Evolutionary conservation across 345 rosid species (phyloP), one percentile per base, ranked within the genome.

Genomic region (Salix suchowensis): DNA sequence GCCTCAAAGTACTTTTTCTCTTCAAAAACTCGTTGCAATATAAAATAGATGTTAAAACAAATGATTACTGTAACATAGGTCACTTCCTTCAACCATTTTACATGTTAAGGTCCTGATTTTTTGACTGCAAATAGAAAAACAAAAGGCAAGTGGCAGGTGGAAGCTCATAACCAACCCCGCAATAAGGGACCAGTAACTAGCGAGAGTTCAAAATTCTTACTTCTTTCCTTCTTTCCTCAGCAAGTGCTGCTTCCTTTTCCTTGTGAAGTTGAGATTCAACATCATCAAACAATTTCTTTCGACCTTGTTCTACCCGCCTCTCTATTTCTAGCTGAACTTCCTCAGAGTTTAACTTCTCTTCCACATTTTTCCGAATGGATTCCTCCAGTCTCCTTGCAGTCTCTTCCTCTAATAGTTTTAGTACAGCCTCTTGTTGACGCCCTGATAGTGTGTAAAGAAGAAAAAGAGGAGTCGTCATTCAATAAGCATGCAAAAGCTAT

Each of bases 301-400:
- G 86, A n/a, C 88, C 94, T 86, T 90, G 92, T 68, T 85, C 86
- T 39, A 83, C 80, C 60, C 93, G 83, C 73, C 88, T 85, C 76
- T 82, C 87, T 74, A 91, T 88, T 71, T 89, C 97, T 78, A 76
- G 76, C 70, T 82, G 84, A 39, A 85, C 85, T 78, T 89, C 87
- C 76, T 88, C 86, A 3, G 88, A 85, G 37, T 80, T 85, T 86
- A 93, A 73, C 77, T 78, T 87, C 73, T 91, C 93, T 79, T 90
- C 97, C 40, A 93, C 97, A 79, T 89, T 93, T 77, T 88, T 90
- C 78, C 87, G 83, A 67, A 93, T 90, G 34, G 89, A 89, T 86
- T 91, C 97, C 79, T 93, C 93, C 19, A 93, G 73, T 77, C 98
- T 86, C 77, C 54, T 78, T 16, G 92, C 88, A 65, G 94, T 90